Evolutionary conservation across 2,329 filamentous ascomycete genomes (phyloP).

Genomic region (Grosmannia huntii): DNA sequence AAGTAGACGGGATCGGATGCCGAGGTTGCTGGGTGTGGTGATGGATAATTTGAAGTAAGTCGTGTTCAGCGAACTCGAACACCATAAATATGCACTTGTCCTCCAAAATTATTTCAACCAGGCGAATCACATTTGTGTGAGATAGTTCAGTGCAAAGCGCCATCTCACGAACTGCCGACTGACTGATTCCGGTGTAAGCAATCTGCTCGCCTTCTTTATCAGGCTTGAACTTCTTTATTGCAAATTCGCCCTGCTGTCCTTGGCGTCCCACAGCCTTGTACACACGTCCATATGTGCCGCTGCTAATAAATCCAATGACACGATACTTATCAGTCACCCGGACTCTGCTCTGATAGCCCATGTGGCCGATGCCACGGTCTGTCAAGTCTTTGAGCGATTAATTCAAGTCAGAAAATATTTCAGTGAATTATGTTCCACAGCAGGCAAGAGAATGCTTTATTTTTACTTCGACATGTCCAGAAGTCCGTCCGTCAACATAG

Average conservation of each 20-base stretch:
- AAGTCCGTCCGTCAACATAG: not conserved
- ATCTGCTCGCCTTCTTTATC: slow-evolving; percentile 95
- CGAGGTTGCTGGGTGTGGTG: slow-evolving; percentile 85
- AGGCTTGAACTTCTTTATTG: slow-evolving; percentile 99
- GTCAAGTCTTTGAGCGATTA: slow-evolving; percentile 29
- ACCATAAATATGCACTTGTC: slow-evolving; percentile 99
- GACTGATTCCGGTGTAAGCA: slow-evolving; percentile 93
- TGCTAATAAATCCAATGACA: slow-evolving; percentile 96
- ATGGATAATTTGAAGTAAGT: slow-evolving; percentile 94
- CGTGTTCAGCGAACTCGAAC: slow-evolving; percentile 96
- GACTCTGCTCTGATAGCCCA: slow-evolving; percentile 61
- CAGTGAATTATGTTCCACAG: not conserved
- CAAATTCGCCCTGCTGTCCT: slow-evolving; percentile 69
- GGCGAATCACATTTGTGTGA: slow-evolving; percentile 78
- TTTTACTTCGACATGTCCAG: not conserved
- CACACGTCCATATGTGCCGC: slow-evolving; percentile 92
- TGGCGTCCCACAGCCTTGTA: slow-evolving; percentile 83
- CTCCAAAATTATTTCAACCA: slow-evolving; percentile 92
- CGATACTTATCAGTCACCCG: slow-evolving; percentile 88
- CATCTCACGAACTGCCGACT: slow-evolving; percentile 96
- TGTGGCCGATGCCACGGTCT: slow-evolving; percentile 33
- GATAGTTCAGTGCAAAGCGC: slow-evolving; percentile 84
- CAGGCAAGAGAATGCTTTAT: not conserved
- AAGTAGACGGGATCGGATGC: slow-evolving; percentile 75
- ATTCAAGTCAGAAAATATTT: not conserved